phyloP scores from a whole-genome alignment of 78 protist species.

The Dictyostelium brefeldianum region DNA sequence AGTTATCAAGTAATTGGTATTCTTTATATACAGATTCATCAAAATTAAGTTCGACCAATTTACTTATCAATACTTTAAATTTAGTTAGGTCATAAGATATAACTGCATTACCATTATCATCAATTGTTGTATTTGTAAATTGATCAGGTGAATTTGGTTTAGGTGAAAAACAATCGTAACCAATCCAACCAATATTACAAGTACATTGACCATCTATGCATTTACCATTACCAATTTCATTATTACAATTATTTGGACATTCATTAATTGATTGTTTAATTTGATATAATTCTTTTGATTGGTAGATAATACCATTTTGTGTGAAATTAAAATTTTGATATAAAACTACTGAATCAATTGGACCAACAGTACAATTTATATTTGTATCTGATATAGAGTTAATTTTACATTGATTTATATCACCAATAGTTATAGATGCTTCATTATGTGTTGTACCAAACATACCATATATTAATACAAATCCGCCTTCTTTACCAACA shows the following conservation, averaged over 20 bases:
- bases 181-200: neutral
- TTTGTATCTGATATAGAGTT: neutral
- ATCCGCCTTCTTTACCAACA: neutral
- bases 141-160: neutral
- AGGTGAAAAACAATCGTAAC: neutral
- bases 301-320: neutral
- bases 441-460: neutral
- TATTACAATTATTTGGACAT: conserved; percentile 6
- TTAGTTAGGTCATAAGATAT: neutral
- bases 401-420: neutral
- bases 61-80: neutral
- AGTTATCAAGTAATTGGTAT: neutral
- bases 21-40: neutral
- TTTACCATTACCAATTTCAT: neutral
- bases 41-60: neutral
- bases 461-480: neutral
- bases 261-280: neutral
- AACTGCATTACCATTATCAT: neutral
- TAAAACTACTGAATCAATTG: no score
- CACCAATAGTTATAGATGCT: neutral
- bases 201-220: neutral
- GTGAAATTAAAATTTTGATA: neutral
- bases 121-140: neutral
- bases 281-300: neutral
- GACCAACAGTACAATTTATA: no score